Evolutionary conservation across 257 asterid genomes (phyloP).

Genomic region (Nicotiana paniculata): DNA sequence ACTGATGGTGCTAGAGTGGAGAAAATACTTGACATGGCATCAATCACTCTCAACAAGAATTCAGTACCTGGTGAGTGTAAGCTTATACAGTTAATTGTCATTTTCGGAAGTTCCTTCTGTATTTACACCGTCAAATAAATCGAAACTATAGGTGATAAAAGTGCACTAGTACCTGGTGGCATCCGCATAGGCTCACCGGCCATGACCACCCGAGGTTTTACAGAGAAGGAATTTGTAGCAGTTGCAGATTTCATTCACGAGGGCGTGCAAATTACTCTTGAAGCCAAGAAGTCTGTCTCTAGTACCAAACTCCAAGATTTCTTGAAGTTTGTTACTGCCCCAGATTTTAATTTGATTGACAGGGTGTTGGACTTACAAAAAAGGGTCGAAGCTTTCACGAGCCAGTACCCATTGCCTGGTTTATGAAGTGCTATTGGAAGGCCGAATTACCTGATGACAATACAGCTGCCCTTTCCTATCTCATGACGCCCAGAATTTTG

Average conservation of each 20-base stretch:
- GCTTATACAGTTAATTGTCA: background rate
- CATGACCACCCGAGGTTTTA: conserved; percentile 87
- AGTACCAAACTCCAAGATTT: conserved; percentile 84
- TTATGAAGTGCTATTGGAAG: conserved; percentile 26
- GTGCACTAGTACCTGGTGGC: conserved; percentile 92
- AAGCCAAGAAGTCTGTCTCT: conserved; percentile 63
- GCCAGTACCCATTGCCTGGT: conserved; percentile 81
- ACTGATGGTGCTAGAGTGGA: conserved; percentile 93
- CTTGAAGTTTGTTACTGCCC: conserved; percentile 51
- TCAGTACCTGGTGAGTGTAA: conserved; percentile 78
- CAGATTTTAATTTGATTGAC: conserved; percentile 55
- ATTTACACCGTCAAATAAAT: background rate
- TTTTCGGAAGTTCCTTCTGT: background rate
- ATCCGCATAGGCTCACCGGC: conserved; percentile 93
- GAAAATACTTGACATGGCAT: conserved; percentile 90
- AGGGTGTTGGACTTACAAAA: conserved; percentile 45
- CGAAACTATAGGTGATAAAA: conserved; percentile 62
- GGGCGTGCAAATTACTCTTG: conserved; percentile 73
- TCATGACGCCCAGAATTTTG: background rate
- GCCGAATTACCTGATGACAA: background rate
- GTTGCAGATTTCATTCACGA: conserved; percentile 84
- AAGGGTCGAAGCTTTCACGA: conserved; percentile 70
- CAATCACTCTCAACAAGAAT: conserved; percentile 89
- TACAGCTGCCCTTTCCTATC: background rate
- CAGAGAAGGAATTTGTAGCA: conserved; percentile 52